Conservation (phyloP, 495 filamentous ascomycete genomes). For the Penicillium coprophilum region DNA sequence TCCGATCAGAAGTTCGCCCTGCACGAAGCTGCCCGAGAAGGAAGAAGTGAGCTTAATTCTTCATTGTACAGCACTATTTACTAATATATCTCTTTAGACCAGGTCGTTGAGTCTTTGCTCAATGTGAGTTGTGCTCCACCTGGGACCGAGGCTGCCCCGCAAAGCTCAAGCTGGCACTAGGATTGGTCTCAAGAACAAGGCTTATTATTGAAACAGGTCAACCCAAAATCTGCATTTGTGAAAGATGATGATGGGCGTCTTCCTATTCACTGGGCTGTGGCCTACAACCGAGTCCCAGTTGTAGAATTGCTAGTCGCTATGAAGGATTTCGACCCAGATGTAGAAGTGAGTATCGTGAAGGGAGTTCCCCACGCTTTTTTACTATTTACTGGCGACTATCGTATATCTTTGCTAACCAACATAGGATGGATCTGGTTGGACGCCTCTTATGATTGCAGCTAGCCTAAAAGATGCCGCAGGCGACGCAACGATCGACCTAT, state of each 20-base stretch:
- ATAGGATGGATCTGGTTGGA: constrained; percentile 89
- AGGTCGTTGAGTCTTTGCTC: constrained; percentile 72
- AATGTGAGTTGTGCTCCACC: constrained; percentile 51
- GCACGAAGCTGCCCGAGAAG: constrained; percentile 86
- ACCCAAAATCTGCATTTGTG: constrained; percentile 69
- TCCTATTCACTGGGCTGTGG: constrained; percentile 92
- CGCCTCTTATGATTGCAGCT: constrained; percentile 88
- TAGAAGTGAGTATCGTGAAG: constrained; percentile 53
- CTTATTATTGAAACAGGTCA: constrained; percentile 53
- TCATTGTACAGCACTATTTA: constrained; percentile 1
- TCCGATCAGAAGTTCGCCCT: constrained; percentile 64
- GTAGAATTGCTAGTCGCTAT: constrained; percentile 64
- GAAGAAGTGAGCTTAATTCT: constrained; percentile 61
- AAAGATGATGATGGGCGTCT: constrained; percentile 89
- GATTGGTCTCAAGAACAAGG: neutral
- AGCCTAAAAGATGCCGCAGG: constrained; percentile 66
- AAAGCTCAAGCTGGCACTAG: constrained; percentile 18
- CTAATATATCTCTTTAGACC: constrained; percentile 42
- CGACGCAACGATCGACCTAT: constrained; percentile 60
- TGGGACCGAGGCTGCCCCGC: constrained; percentile 31
- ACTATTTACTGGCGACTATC: neutral
- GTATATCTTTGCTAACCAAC: neutral
- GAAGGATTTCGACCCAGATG: constrained; percentile 83
- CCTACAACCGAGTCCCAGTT: constrained; percentile 76
- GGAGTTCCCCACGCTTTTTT: no score